These are phyloP conservation scores for Pyrenopolyporus hunteri DNA, from an alignment of 495 filamentous ascomycete species.

Conservation along the genomic window DNA sequence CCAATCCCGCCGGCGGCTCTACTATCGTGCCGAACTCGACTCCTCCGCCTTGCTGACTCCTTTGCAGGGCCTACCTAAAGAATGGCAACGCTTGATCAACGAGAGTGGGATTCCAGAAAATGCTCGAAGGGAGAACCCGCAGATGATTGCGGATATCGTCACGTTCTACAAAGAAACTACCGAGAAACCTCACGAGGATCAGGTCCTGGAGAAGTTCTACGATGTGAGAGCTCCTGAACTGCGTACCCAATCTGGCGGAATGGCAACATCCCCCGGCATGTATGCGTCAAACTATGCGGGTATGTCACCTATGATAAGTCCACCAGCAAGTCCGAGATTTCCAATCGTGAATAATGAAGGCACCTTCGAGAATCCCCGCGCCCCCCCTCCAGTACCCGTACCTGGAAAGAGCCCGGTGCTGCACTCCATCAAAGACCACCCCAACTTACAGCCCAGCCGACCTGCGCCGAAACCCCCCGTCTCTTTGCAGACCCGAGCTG, in stretches of 20 bases:
- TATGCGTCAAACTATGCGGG: conserved; percentile 57
- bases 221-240: conserved; percentile 71
- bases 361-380: conserved; percentile 96
- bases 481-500: conserved; percentile 51
- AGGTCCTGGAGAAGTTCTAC: conserved; percentile 94
- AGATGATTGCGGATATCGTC: conserved; percentile 93
- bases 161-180: conserved; percentile 94
- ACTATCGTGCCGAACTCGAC: conserved; percentile 18
- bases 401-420: conserved; percentile 53
- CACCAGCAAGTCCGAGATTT: conserved; percentile 89
- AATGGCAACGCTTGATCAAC: conserved; percentile 95
- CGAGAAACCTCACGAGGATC: conserved; percentile 78
- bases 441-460: conserved; percentile 65
- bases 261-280: conserved; percentile 52
- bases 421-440: conserved; percentile 54
- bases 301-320: conserved; percentile 72
- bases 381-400: conserved; percentile 85
- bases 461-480: conserved; percentile 71
- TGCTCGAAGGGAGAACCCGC: conserved; percentile 93
- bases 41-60: conserved; percentile 24
- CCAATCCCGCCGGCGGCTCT: background rate
- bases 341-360: conserved; percentile 83
- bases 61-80: conserved; percentile 84
- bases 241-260: conserved; percentile 52
- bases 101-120: conserved; percentile 96